These are phyloP conservation scores for Metarhizium album DNA, from an alignment of 2,329 filamentous ascomycete genomes.

Conservation along the genomic window DNA sequence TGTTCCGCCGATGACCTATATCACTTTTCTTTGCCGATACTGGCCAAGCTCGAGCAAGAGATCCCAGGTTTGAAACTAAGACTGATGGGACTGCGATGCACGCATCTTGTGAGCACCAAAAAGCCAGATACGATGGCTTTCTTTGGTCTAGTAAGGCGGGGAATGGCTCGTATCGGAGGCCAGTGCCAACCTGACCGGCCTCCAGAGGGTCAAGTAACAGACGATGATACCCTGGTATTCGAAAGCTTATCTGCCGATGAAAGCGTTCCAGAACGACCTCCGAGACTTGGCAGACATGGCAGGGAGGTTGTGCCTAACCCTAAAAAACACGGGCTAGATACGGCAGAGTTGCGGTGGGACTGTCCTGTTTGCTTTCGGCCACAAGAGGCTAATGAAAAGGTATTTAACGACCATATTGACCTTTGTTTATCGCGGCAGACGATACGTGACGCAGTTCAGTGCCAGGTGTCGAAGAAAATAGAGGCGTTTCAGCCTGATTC, in stretches of 20 bases:
- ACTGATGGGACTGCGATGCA: slow-evolving; percentile 82
- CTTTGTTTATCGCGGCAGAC: slow-evolving; percentile 77
- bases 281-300: slow-evolving; percentile 26
- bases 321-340: slow-evolving; percentile 17
- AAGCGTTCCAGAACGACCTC: slow-evolving; percentile 24
- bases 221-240: slow-evolving; percentile 38
- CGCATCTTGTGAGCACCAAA: slow-evolving; percentile 76
- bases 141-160: slow-evolving; percentile 52
- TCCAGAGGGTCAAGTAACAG: slow-evolving; percentile 13
- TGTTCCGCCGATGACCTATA: slow-evolving; percentile 72
- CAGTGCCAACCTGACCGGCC: slow-evolving; percentile 22
- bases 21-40: slow-evolving; percentile 68
- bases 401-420: slow-evolving; percentile 89
- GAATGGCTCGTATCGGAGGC: slow-evolving; percentile 8
- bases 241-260: slow-evolving; percentile 60
- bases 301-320: slow-evolving; percentile 42
- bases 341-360: slow-evolving; percentile 54
- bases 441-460: slow-evolving; percentile 72
- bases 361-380: slow-evolving; percentile 81
- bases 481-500: slow-evolving; percentile 24
- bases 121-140: slow-evolving; percentile 68
- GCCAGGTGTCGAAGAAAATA: slow-evolving; percentile 21
- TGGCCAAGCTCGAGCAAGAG: slow-evolving; percentile 75
- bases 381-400: slow-evolving; percentile 61
- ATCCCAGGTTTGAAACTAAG: slow-evolving; percentile 68